These are phyloP conservation scores for Saccharomycopsis babjevae DNA, from an alignment of 805 yeast species.

Conservation along the genomic window DNA sequence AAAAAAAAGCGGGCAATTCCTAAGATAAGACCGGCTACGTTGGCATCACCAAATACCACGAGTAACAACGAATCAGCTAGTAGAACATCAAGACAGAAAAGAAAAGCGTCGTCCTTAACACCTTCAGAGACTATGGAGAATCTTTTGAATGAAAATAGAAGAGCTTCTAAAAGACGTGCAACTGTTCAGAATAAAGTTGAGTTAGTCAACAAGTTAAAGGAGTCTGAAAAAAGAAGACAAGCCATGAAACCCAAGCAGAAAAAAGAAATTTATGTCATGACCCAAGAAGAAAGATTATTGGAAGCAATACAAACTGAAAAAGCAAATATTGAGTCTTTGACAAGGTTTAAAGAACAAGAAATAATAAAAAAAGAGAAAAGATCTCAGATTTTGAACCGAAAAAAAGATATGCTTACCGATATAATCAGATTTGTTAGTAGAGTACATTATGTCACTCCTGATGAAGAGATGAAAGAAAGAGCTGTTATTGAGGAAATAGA, in stretches of 20 bases:
- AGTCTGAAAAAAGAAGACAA: slow-evolving; percentile 52
- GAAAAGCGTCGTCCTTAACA: slow-evolving; percentile 25
- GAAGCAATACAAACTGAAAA: slow-evolving; percentile 84
- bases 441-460: slow-evolving; percentile 47
- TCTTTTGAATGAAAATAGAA: slow-evolving; percentile 41
- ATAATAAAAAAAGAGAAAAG: slow-evolving; percentile 68
- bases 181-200: slow-evolving; percentile 73
- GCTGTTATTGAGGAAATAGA: slow-evolving; percentile 6
- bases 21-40: slow-evolving; percentile 21
- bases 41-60: too few species aligned
- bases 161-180: slow-evolving; percentile 68
- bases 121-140: slow-evolving; percentile 32
- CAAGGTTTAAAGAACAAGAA: slow-evolving; percentile 77
- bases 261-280: slow-evolving; percentile 28
- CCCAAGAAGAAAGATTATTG: slow-evolving; percentile 63
- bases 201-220: slow-evolving; percentile 63
- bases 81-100: slow-evolving; percentile 12
- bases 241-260: slow-evolving; percentile 27
- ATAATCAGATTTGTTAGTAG: slow-evolving; percentile 43
- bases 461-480: slow-evolving; percentile 47
- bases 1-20: slow-evolving; percentile 27
- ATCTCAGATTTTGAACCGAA: slow-evolving; percentile 58
- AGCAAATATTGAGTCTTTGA: slow-evolving; percentile 61
- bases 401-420: slow-evolving; percentile 49
- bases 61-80: slow-evolving; percentile 1